A percentile compares a stretch with the other conserved stretches of the same genome.
Evolutionary conservation across 371 early-diverging fungal species (phyloP).

Genomic region (Syncephalastrum contaminatum): DNA sequence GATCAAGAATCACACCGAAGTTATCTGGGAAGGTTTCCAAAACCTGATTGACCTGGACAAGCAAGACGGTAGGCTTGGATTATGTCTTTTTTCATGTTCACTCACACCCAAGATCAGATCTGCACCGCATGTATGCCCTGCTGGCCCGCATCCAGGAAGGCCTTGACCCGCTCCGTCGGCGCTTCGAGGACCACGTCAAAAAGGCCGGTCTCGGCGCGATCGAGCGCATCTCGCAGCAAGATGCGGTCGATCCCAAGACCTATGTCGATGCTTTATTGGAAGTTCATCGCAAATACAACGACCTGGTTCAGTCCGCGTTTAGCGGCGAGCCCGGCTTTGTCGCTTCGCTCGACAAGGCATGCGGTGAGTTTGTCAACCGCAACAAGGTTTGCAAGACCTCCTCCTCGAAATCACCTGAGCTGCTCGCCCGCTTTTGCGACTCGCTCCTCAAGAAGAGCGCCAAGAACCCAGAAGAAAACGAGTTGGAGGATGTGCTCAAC

Average conservation of each 20-base stretch:
- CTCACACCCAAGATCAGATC: constrained; percentile 46
- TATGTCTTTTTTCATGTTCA: not conserved
- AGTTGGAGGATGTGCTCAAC: constrained; percentile 84
- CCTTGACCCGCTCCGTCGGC: constrained; percentile 74
- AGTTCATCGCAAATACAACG: constrained; percentile 80
- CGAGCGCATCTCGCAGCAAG: constrained; percentile 75
- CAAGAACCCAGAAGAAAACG: constrained; percentile 80
- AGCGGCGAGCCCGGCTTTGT: constrained; percentile 87
- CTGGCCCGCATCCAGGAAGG: constrained; percentile 81
- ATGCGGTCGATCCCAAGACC: constrained; percentile 72
- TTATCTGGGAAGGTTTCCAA: constrained; percentile 88
- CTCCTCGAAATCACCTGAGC: constrained; percentile 78
- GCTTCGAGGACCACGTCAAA: constrained; percentile 83
- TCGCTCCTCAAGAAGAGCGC: constrained; percentile 81
- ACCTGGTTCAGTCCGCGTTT: constrained; percentile 74
- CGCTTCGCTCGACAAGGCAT: constrained; percentile 90
- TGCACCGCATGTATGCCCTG: constrained; percentile 83
- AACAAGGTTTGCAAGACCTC: constrained; percentile 78
- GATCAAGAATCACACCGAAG: constrained; percentile 77
- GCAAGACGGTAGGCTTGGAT: constrained; percentile 55
- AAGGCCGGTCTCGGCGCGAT: constrained; percentile 83
- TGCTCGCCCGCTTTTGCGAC: constrained; percentile 87
- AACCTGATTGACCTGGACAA: constrained; percentile 81
- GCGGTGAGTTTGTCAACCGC: constrained; percentile 89
- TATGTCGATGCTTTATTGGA: constrained; percentile 81